A percentile compares a stretch with the other conserved stretches of the same genome.
Conservation (phyloP, 2,329 filamentous ascomycete species). For the Sarocladium oryzae region DNA sequence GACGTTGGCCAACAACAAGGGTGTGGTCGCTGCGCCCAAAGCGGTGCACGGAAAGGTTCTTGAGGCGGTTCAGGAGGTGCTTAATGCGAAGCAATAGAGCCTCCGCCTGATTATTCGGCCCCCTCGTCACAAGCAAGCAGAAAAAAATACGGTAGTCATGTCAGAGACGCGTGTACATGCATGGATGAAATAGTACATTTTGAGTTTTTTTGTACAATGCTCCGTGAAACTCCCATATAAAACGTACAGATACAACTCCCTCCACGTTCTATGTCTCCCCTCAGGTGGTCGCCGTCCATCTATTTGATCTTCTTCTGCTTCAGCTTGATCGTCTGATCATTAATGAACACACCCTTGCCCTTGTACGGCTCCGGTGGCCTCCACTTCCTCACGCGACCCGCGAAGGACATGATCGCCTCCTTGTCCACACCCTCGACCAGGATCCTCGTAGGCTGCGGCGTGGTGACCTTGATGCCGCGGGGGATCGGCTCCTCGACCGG, state of each 20-base stretch:
- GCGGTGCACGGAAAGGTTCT: slow-evolving; percentile 72
- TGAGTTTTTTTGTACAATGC: slow-evolving; percentile 2
- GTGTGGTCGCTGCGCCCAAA: slow-evolving; percentile 80
- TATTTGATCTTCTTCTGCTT: slow-evolving; percentile 98
- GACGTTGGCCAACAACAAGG: slow-evolving; percentile 85
- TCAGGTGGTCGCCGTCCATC: no score
- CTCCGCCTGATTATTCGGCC: slow-evolving; percentile 6
- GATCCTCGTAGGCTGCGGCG: slow-evolving; percentile 85
- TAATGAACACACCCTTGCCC: slow-evolving; percentile 98
- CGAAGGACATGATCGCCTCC: slow-evolving; percentile 83
- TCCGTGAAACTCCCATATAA: slow-evolving; percentile 9
- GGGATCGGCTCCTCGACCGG: slow-evolving; percentile 87
- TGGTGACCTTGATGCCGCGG: slow-evolving; percentile 73
- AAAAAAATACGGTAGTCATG: slow-evolving; percentile 7
- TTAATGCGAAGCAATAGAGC: slow-evolving; percentile 34
- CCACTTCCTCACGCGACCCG: slow-evolving; percentile 82
- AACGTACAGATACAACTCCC: background rate
- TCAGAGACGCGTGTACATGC: background rate
- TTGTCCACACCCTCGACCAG: slow-evolving; percentile 83
- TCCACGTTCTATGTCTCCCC: no score
- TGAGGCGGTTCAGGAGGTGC: slow-evolving; percentile 72
- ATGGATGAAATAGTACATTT: slow-evolving; percentile 8
- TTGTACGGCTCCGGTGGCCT: slow-evolving; percentile 95
- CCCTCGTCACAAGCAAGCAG: slow-evolving; percentile 7
- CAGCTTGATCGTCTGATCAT: slow-evolving; percentile 94